Evolutionary conservation across 2,329 filamentous ascomycete genomes (phyloP).

Genomic region (Delphinella strobiligena): DNA sequence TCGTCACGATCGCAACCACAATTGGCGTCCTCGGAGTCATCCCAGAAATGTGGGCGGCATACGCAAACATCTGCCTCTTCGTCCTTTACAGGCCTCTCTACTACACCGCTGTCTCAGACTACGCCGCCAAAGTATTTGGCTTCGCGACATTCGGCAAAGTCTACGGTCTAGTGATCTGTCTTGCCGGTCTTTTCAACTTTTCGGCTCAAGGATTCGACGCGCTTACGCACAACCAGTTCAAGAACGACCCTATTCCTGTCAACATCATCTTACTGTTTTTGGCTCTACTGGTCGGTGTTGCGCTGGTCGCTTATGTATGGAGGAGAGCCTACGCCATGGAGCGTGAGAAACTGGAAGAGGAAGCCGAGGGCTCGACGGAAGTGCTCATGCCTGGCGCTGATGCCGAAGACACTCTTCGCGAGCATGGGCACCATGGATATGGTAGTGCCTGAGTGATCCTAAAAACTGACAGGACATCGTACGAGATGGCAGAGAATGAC

Average conservation of each 20-base stretch:
- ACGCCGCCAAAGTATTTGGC: conserved; percentile 82
- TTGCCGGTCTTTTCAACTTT: conserved; percentile 76
- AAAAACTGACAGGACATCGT: too few species aligned
- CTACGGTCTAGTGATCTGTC: conserved; percentile 82
- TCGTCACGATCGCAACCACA: conserved; percentile 58
- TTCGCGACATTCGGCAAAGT: conserved; percentile 87
- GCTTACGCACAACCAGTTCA: conserved; percentile 60
- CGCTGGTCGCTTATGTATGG: conserved; percentile 56
- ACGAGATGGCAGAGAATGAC: too few species aligned
- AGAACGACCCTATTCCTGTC: conserved; percentile 62
- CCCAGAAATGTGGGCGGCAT: conserved; percentile 58
- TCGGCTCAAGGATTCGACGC: conserved; percentile 69
- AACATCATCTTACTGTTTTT: conserved; percentile 55
- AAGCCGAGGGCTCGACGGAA: conserved; percentile 32
- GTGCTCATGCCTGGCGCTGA: conserved; percentile 24
- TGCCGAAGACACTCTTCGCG: conserved; percentile 13
- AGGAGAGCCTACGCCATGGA: conserved; percentile 34
- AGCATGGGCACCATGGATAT: conserved; percentile 19
- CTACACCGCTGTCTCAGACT: conserved; percentile 82
- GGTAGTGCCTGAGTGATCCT: conserved; percentile 15
- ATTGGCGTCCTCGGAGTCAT: conserved; percentile 71
- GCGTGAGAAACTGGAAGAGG: conserved; percentile 27
- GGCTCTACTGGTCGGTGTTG: conserved; percentile 52
- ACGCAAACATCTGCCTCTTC: conserved; percentile 66
- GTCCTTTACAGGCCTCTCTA: conserved; percentile 80